phyloP scores from a whole-genome alignment of 2,329 filamentous ascomycete species.

The Fusarium begoniae region DNA sequence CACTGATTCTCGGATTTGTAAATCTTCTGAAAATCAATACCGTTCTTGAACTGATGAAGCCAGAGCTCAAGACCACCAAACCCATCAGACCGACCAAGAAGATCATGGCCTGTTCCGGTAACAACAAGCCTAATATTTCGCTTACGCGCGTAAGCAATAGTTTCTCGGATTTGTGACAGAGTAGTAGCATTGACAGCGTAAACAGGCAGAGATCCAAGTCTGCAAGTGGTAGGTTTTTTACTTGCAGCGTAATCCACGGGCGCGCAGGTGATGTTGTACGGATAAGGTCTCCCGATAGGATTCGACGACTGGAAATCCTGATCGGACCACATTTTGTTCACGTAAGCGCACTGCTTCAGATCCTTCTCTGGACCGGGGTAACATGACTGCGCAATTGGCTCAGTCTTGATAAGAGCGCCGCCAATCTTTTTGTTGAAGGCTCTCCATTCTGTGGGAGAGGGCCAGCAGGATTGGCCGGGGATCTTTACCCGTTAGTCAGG shows the following conservation, averaged over 20 bases:
- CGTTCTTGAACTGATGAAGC: slow-evolving; percentile 26
- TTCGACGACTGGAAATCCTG: slow-evolving; percentile 28
- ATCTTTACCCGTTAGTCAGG: not conserved
- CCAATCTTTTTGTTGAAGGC: not conserved
- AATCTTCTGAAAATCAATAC: not conserved
- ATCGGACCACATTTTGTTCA: slow-evolving; percentile 32
- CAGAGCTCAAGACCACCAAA: slow-evolving; percentile 25
- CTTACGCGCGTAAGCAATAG: not conserved
- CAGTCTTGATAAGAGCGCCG: slow-evolving; percentile 14
- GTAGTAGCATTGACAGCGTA: slow-evolving; percentile 27
- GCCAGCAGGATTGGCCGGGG: slow-evolving; percentile 28
- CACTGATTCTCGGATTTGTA: slow-evolving; percentile 2
- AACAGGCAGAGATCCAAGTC: slow-evolving; percentile 12
- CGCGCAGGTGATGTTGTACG: slow-evolving; percentile 30
- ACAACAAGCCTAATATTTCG: slow-evolving; percentile 17
- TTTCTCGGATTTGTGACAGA: not conserved
- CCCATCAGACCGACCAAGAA: slow-evolving; percentile 22
- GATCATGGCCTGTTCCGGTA: slow-evolving; percentile 25
- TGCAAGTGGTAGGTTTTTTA: slow-evolving; percentile 19
- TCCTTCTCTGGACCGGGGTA: slow-evolving; percentile 21
- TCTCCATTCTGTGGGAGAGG: slow-evolving; percentile 4
- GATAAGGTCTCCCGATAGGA: slow-evolving; percentile 30
- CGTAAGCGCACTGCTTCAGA: slow-evolving; percentile 16
- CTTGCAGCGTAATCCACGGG: slow-evolving; percentile 19
- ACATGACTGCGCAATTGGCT: slow-evolving; percentile 27